Percentiles rank a stretch among this genome's conserved stretches.
These are phyloP conservation scores for Schizochytrium sp. DNA, from an alignment of 108 stramenopile genomes.

Conservation along the genomic window DNA sequence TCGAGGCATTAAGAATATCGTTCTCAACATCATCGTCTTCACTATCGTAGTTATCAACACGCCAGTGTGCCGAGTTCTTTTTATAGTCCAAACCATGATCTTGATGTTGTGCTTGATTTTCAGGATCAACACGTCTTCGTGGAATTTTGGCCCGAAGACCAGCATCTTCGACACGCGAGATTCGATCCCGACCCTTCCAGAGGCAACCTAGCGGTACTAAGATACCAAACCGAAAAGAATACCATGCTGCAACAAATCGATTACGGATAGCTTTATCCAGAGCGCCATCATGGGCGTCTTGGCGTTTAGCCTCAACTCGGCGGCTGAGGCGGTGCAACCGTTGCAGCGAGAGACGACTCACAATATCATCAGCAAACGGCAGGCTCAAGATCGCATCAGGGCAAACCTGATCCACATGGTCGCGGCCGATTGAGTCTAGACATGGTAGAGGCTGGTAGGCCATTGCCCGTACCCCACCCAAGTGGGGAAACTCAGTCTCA, in stretches of 20 bases:
- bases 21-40: no score
- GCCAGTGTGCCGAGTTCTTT: no score
- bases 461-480: neutral
- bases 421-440: conserved; percentile 27
- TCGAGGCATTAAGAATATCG: neutral
- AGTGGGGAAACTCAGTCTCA: neutral
- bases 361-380: conserved; percentile 35
- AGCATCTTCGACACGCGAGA: neutral
- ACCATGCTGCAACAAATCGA: neutral
- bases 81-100: no score
- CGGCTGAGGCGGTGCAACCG: conserved; percentile 14
- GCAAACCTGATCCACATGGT: neutral
- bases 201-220: conserved; percentile 18
- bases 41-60: no score
- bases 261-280: conserved; percentile 16
- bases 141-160: neutral
- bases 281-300: neutral
- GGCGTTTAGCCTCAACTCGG: neutral
- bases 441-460: conserved; percentile 30
- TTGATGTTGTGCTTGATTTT: no score
- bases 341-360: conserved; percentile 22
- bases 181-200: conserved; percentile 15
- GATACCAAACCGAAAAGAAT: neutral
- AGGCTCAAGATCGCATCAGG: conserved; percentile 29
- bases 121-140: neutral